A percentile compares a stretch with the other conserved stretches of the same genome.
Evolutionary conservation across 148 eudicot species (phyloP).

Genomic region (Arbutus unedo): DNA sequence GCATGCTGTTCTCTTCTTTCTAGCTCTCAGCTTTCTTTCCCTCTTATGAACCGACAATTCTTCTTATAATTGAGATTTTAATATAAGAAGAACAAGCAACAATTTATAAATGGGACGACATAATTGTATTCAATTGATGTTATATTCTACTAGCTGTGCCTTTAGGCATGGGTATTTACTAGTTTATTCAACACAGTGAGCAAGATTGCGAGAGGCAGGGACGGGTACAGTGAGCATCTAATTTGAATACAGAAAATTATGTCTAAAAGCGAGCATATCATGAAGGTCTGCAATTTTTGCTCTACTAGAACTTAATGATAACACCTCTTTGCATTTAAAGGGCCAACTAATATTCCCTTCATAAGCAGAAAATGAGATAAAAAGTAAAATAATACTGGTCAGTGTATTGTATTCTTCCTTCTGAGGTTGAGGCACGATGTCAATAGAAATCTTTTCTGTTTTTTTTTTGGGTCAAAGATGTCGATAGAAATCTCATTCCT

Average conservation of each 20-base stretch:
- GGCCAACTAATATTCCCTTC: not conserved
- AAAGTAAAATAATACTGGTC: not conserved
- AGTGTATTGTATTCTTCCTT: not conserved
- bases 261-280: not conserved
- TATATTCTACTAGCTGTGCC: too few species aligned
- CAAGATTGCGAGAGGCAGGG: too few species aligned
- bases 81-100: too few species aligned
- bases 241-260: not conserved
- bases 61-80: too few species aligned
- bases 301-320: not conserved
- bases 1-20: too few species aligned
- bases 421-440: not conserved
- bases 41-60: too few species aligned
- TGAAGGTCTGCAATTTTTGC: not conserved
- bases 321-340: not conserved
- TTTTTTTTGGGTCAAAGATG: not conserved
- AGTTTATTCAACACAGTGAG: not conserved
- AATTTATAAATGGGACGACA: too few species aligned
- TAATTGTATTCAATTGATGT: too few species aligned
- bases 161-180: too few species aligned
- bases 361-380: slow-evolving; percentile 1
- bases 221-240: not conserved
- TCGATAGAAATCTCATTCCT: not conserved
- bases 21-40: too few species aligned
- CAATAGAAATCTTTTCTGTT: not conserved